These are phyloP conservation scores for Colletotrichum cordylinicola DNA, from an alignment of 2,329 filamentous ascomycete species.

Conservation along the genomic window DNA sequence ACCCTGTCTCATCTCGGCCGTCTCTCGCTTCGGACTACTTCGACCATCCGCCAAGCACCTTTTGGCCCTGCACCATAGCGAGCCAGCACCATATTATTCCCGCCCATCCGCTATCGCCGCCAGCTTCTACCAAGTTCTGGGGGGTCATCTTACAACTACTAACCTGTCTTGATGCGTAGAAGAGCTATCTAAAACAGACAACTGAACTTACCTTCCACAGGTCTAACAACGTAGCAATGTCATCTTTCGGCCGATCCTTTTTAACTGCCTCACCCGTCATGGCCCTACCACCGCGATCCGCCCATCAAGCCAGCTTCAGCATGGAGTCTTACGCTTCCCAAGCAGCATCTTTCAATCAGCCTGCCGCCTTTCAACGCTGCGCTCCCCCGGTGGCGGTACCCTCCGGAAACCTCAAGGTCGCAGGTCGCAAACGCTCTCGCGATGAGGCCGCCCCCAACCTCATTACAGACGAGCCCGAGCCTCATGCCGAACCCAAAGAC, in stretches of 20 bases:
- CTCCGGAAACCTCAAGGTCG: slow-evolving; percentile 36
- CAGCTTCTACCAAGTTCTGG: background rate
- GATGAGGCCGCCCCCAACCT: slow-evolving; percentile 75
- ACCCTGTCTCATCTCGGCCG: background rate
- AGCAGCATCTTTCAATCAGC: slow-evolving; percentile 38
- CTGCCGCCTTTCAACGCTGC: slow-evolving; percentile 38
- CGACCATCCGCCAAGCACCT: background rate
- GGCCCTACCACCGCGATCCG: slow-evolving; percentile 38
- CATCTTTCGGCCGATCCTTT: slow-evolving; percentile 48
- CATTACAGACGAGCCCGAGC: slow-evolving; percentile 58
- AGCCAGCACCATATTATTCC: background rate
- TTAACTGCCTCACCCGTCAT: slow-evolving; percentile 51
- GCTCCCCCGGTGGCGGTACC: slow-evolving; percentile 22
- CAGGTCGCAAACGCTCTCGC: slow-evolving; percentile 78
- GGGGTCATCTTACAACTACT: background rate
- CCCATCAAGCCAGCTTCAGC: slow-evolving; percentile 36
- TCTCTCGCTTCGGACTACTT: background rate
- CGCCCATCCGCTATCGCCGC: background rate
- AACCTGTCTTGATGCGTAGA: slow-evolving; percentile 7
- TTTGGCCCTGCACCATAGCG: background rate
- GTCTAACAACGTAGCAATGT: slow-evolving; percentile 40
- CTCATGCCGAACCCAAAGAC: slow-evolving; percentile 43
- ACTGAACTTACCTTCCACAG: slow-evolving; percentile 32
- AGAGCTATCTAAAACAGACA: slow-evolving; percentile 25
- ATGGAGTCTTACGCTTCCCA: slow-evolving; percentile 41